Evolutionary conservation across 2,329 filamentous ascomycete species (phyloP).

Genomic region (Huntiella decipiens): DNA sequence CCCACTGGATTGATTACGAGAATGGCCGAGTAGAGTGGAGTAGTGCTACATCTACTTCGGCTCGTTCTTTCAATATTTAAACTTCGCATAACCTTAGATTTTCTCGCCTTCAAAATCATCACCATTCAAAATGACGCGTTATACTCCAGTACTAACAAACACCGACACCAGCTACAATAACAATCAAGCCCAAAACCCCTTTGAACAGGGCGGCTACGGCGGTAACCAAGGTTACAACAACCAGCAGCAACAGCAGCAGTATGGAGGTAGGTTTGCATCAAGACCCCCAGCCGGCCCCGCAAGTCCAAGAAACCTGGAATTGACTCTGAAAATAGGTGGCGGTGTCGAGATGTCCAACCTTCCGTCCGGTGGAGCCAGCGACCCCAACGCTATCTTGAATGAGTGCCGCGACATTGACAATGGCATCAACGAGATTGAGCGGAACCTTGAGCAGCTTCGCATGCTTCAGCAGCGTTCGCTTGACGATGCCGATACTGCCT

Average conservation of each 20-base stretch:
- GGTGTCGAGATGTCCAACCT: conserved; percentile 13
- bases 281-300: conserved; percentile 4
- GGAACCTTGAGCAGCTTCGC: conserved; percentile 52
- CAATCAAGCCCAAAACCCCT: conserved; percentile 29
- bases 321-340: conserved; percentile 11
- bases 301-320: conserved; percentile 9
- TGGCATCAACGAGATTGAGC: conserved; percentile 56
- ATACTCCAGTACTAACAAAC: conserved; percentile 2
- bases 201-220: conserved; percentile 31
- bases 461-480: conserved; percentile 53
- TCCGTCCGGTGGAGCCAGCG: conserved; percentile 15
- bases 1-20: no score
- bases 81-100: neutral
- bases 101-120: neutral
- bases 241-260: conserved; percentile 11
- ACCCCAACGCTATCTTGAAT: conserved; percentile 65
- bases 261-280: conserved; percentile 10
- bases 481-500: conserved; percentile 53
- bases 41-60: no score
- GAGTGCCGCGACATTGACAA: conserved; percentile 66
- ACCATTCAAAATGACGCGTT: neutral
- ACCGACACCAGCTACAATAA: conserved; percentile 29
- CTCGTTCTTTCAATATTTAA: no score
- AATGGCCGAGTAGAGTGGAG: no score
- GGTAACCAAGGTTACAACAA: conserved; percentile 16